Conservation (phyloP, 345 rosid species). For the Eucalyptus globulus region DNA sequence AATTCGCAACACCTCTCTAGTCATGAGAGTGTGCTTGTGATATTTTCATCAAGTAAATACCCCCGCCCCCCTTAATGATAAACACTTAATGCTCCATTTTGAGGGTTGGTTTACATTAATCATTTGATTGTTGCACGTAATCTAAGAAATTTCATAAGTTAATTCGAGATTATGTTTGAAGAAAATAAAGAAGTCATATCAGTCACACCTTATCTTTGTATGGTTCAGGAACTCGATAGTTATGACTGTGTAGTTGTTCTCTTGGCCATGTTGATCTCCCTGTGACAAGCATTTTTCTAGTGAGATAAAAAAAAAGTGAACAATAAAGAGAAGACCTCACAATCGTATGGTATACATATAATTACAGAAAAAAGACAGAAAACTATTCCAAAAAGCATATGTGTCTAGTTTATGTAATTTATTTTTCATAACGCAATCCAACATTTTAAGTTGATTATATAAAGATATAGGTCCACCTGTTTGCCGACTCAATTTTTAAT, state of each 20-base stretch:
- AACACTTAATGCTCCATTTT: not conserved
- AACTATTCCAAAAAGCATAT: not conserved
- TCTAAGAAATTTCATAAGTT: not conserved
- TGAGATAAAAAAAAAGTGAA: not conserved
- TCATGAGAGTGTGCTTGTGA: not conserved
- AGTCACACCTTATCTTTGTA: not conserved
- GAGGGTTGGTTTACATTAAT: not conserved
- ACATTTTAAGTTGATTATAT: not conserved
- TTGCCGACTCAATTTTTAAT: not conserved
- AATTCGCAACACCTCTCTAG: not conserved
- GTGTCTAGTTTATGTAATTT: not conserved
- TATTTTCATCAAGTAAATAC: not conserved
- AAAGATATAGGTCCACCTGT: not conserved
- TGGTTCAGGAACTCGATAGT: not conserved
- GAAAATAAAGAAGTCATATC: not conserved
- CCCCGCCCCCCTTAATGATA: too few species aligned
- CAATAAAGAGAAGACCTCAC: not conserved
- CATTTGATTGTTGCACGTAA: not conserved
- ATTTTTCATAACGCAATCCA: not conserved
- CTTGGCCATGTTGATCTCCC: not conserved
- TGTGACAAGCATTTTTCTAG: not conserved
- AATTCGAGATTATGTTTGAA: not conserved
- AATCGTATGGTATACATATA: not conserved
- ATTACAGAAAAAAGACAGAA: not conserved
- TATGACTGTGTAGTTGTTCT: not conserved